phyloP scores from a whole-genome alignment of 73 alveolate species.

The Uronychia setigera region DNA sequence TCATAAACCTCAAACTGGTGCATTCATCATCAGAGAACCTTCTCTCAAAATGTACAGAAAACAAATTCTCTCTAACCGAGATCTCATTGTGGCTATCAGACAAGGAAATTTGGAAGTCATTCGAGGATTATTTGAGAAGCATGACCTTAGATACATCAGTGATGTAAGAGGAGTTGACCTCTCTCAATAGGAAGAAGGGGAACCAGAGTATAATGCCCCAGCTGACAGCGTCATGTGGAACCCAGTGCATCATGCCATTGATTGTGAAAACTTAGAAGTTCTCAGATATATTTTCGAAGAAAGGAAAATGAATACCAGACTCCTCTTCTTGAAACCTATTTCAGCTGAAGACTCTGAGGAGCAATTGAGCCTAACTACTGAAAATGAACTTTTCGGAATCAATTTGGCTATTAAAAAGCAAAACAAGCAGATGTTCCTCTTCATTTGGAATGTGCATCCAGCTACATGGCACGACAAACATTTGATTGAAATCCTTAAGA shows the following conservation, averaged over 20 bases:
- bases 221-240: not conserved
- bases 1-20: not conserved
- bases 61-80: not conserved
- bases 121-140: not conserved
- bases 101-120: not conserved
- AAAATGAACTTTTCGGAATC: not conserved
- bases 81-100: not conserved
- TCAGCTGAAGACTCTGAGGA: not conserved
- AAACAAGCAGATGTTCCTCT: not conserved
- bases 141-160: not conserved
- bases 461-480: not conserved
- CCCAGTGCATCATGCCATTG: constrained; percentile 1
- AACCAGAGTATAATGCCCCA: not conserved
- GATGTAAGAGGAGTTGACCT: not conserved
- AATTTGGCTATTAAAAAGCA: not conserved
- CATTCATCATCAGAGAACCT: not conserved
- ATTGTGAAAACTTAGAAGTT: not conserved
- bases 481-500: not conserved
- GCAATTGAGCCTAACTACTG: not conserved
- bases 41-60: not conserved
- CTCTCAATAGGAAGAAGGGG: too few species aligned
- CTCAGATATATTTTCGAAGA: not conserved
- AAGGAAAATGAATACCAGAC: not conserved
- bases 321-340: not conserved
- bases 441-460: not conserved